Conservation (phyloP, 202 grass and related monocot species). For the Zizania palustris region DNA sequence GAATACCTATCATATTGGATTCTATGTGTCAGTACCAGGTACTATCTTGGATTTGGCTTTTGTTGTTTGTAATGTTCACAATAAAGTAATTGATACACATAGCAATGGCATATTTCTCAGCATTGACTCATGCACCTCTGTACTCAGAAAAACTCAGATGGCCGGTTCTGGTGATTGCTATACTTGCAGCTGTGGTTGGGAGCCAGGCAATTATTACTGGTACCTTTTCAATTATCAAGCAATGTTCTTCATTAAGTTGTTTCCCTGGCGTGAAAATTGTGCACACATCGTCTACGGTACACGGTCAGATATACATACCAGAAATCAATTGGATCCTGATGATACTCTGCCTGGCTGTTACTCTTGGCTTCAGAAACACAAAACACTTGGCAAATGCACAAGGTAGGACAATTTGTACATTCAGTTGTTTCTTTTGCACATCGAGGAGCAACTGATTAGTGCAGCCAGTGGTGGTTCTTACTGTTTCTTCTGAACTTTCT, state of each 20-base stretch:
- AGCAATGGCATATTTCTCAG: conserved; percentile 11
- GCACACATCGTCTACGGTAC: conserved; percentile 86
- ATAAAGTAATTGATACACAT: neutral
- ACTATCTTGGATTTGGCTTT: conserved; percentile 24
- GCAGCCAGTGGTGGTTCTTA: neutral
- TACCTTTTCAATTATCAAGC: conserved; percentile 98
- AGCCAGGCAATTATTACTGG: conserved; percentile 97
- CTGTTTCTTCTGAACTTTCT: conserved; percentile 6
- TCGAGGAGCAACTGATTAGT: neutral
- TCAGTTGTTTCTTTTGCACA: conserved; percentile 24
- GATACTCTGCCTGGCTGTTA: conserved; percentile 90
- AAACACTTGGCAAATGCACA: conserved; percentile 88
- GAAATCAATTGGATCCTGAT: conserved; percentile 98
- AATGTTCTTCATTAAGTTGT: conserved; percentile 83
- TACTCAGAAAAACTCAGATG: conserved; percentile 88
- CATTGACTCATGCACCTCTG: conserved; percentile 30
- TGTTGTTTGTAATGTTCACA: neutral
- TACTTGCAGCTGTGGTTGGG: conserved; percentile 88
- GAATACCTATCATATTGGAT: conserved; percentile 85
- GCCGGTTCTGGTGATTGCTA: conserved; percentile 92
- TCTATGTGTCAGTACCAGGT: conserved; percentile 99
- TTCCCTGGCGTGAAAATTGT: conserved; percentile 94
- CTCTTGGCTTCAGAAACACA: conserved; percentile 87
- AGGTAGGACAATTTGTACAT: conserved; percentile 53
- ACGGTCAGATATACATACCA: conserved; percentile 97